Evolutionary conservation across 176 grass and related monocot genomes (phyloP), one percentile per base, ranked within the genome.

Genomic region (Eleusine coracana): DNA sequence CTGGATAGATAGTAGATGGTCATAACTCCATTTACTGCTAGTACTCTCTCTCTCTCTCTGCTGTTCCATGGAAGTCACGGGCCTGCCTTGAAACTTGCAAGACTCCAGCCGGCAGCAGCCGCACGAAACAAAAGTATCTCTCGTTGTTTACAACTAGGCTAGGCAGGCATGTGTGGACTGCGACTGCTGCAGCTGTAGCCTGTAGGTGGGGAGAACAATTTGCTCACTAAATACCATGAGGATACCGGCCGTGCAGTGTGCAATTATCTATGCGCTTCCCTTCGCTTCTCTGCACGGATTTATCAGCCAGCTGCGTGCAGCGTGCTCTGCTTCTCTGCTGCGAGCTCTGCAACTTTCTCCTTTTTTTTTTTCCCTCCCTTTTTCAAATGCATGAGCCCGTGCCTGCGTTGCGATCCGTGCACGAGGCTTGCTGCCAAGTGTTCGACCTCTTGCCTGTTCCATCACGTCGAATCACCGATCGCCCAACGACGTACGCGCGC

Each of bases 191-290:
- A 18, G 38, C 36, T 37, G 74, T 7, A 9, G 48, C 31, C 18
- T 44, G 70, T 55, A 39, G 72, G 79, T 77, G 66, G 73, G 12
- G 59, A 78, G 88, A 90, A 87, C 88, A 90, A 83, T 87, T 90
- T 90, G 88, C 25, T 87, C 88, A 80, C 88, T 90, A 90, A 90
- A 86, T 87, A 90, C 88, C 84, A 90, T 68, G 88, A 82, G 68
- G 88, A 90, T 86, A 78, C 79, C 59, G 79, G 59, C 83, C 79
- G 74, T 86, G 88, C 83, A 29, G 66, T 34, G 76, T 46, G 61
- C 71, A 81, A 55, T 76, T 56, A 49, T 39, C 42, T 49, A 36
- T 58, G 40, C 81, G 34, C 83, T 76, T 45, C 73, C 14, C 50
- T 56, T 73, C 48, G 28, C 48, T 63, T 77, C 73, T 36, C 25